Evolutionary conservation across 345 rosid genomes (phyloP).

Genomic region (Ceriops zippeliana): DNA sequence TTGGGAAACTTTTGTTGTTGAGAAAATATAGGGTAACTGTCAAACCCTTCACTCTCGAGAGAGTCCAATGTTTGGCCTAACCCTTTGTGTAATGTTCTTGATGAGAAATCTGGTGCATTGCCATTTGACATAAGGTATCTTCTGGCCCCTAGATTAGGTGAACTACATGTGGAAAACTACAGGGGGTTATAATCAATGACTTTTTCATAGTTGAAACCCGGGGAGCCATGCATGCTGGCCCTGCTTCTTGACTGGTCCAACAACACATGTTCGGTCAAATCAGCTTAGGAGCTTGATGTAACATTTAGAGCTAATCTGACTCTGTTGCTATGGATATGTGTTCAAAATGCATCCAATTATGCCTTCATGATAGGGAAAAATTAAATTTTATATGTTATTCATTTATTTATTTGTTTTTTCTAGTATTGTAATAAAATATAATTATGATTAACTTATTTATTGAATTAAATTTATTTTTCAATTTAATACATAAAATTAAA

Average conservation of each 20-base stretch:
- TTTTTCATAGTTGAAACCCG: constrained; percentile 25
- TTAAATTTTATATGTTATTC: background rate
- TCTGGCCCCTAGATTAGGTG: constrained; percentile 51
- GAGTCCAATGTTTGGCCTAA: constrained; percentile 45
- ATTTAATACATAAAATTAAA: no score
- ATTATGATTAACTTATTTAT: no score
- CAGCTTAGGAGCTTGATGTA: constrained; percentile 33
- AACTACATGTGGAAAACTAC: constrained; percentile 77
- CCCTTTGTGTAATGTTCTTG: constrained; percentile 29
- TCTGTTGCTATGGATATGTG: constrained; percentile 10
- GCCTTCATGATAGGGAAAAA: constrained; percentile 3
- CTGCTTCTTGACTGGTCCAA: constrained; percentile 41
- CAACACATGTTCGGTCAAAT: constrained; percentile 27
- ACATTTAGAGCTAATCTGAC: constrained; percentile 22
- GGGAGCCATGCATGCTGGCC: constrained; percentile 29
- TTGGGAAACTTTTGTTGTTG: background rate
- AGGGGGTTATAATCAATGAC: constrained; percentile 39
- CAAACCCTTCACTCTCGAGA: constrained; percentile 13
- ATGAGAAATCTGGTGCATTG: constrained; percentile 34
- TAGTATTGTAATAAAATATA: no score
- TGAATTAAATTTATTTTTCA: no score
- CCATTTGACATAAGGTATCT: constrained; percentile 46
- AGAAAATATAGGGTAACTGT: constrained; percentile 14
- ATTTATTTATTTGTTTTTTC: background rate
- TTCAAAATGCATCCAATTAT: constrained; percentile 22